Evolutionary conservation across 148 eudicot genomes (phyloP).

Genomic region (Gaultheria prostrata): DNA sequence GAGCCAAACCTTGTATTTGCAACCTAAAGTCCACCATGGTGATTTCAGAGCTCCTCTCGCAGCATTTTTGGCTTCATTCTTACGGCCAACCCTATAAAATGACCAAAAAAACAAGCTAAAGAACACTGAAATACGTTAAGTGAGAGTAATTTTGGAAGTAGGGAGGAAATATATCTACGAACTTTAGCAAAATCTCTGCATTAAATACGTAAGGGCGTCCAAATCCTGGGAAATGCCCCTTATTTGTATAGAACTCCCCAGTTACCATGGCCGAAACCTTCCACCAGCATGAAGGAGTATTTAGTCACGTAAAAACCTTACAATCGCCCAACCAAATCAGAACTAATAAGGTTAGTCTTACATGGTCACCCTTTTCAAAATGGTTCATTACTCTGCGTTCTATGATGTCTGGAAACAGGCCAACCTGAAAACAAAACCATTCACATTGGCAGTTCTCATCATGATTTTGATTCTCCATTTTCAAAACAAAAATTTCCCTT

Average conservation of each 20-base stretch:
- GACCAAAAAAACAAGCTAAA: neutral
- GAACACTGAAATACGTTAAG: neutral
- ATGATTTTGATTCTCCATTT: neutral
- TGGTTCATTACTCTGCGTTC: slow-evolving; percentile 75
- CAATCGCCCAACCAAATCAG: slow-evolving; percentile 8
- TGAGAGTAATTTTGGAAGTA: neutral
- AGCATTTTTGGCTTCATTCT: slow-evolving; percentile 76
- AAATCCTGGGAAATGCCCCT: slow-evolving; percentile 95
- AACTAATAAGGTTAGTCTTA: slow-evolving; percentile 34
- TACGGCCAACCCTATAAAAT: slow-evolving; percentile 74
- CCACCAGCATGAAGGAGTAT: slow-evolving; percentile 28
- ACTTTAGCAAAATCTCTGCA: slow-evolving; percentile 77
- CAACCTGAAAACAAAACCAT: slow-evolving; percentile 58
- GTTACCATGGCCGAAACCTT: slow-evolving; percentile 96
- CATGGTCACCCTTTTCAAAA: slow-evolving; percentile 75
- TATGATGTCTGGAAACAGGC: slow-evolving; percentile 85
- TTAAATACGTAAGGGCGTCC: slow-evolving; percentile 92
- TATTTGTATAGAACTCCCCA: slow-evolving; percentile 87
- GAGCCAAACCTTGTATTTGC: slow-evolving; percentile 64
- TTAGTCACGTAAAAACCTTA: slow-evolving; percentile 12
- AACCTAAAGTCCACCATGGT: slow-evolving; percentile 99
- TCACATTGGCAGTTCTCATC: slow-evolving; percentile 11
- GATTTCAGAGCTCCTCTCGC: slow-evolving; percentile 87
- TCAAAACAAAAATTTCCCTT: neutral
- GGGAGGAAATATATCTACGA: slow-evolving; percentile 19